Base-by-base conservation (phyloP, 192 early-diverging fungal genomes). In the Dissophora ornata region DNA sequence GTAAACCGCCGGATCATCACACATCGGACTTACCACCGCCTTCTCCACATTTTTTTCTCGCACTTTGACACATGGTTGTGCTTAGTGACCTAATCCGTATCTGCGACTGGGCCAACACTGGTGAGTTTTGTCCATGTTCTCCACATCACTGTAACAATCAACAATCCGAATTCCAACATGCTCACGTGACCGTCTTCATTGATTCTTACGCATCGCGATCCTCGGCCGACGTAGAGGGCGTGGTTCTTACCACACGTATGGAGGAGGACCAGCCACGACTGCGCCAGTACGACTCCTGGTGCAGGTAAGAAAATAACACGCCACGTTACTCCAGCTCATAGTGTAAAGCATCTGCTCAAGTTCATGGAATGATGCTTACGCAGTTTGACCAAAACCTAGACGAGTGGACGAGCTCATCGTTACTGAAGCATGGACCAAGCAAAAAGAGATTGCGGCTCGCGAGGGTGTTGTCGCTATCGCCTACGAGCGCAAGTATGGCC, bases 201-300 rank as follows among this genome's bases (percentile, higher is more conserved):
- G n/a, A n/a, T n/a, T n/a, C n/a, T n/a, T n/a, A n/a, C n/a, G n/a
- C 36, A 38, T 38, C 36, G 36, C 36, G 7, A 38, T 13, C 13
- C 13, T 41, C 49, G 8, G 26, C 18, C 26, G 18, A 15, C 36
- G 13, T 66, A 85, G 87, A 88, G 69, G 83, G 89, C 25, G 71
- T 51, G 13, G 67, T 62, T n/a, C 68, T 83, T 41, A 79, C 64
- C 18, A 73, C 73, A 18, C 70, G 89, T 15, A 87, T 86, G 45
- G 87, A 93, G 60, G 66, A 79, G 2, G 80, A 93, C 57, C 84
- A 84, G 25, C 91, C 91, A 42, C 64, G 79, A 38, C 71, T 93
- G 6, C 80, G 80, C 21, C 91, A 93, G 67, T 91, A 90, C 54
- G 88, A 90, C 53, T 80, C 83, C 13, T 93, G 88, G 88, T 86